Evolutionary conservation across 352 stramenopile species (phyloP), one percentile per base, ranked within the genome.

Genomic region (Pseudoperonospora humuli): DNA sequence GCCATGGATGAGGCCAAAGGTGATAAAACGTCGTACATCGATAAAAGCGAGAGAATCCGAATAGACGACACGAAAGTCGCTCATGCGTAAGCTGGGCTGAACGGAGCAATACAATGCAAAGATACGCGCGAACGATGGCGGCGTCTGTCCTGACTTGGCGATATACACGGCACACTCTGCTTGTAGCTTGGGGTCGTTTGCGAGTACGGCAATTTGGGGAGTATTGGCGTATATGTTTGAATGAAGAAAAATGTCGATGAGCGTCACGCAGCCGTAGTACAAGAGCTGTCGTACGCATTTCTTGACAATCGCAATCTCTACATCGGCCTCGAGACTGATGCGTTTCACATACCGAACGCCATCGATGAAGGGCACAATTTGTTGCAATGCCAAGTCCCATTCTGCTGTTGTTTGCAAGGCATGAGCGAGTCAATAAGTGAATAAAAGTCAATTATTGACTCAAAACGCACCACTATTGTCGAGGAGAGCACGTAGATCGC

Each of bases 171-270:
- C 67, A 33, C 81, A 93, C 33, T 84, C 77, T 10, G 64, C 71
- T 51, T 90, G 77, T 10, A 93, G 52, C 49, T 80, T 73, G 2
- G 53, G 37, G 19, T 91, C 68, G 24, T 70, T 75, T 6, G 75
- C 69, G 14, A 93, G 55, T 3, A 44, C 34, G 9, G 70, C 53
- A 33, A 93, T 88, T 39, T 70, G 67, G 15, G 62, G 57, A 3
- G 77, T 88, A 7, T 70, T 84, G 5, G 71, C 67, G 58, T 95
- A 96, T 34, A 93, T 89, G 57, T 96, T 96, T 7, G 77, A 86
- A 62, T 95, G 79, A 32, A 93, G 55, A 45, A 96, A 96, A 49
- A 96, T 93, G 50, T 96, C 85, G 35, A 93, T 89, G 54, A 96
- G 73, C 11, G 73, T 76, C 42, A 95, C 81, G 50, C 81, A 95